Evolutionary conservation across 495 filamentous ascomycete species (phyloP), one percentile per base, ranked within the genome.

Genomic region (Chaetomium fimeti): DNA sequence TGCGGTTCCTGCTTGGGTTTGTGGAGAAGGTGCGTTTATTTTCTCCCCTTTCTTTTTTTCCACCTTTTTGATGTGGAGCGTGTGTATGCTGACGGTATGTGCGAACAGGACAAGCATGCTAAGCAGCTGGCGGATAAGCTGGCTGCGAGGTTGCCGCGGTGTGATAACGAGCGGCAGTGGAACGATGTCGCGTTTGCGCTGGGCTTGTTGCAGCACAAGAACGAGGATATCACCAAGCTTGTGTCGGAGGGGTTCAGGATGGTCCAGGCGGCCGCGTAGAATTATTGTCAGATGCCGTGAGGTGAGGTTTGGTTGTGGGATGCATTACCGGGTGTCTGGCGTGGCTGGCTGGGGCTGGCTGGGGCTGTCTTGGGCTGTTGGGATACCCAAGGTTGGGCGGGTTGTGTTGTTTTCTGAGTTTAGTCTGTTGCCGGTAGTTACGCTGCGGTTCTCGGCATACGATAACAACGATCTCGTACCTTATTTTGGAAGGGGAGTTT

Each of bases 101-200:
- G 24, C 58, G 48, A 67, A 47, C 62, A 96, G 92, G 95, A 99
- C 75, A 98, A 97, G 79, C 94, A 99, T 74, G 93, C 95, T 48
- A 96, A 95, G 68, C 93, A 98, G 75, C 84, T 99, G 13, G 88
- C 95, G 0, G 88, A 92, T 58, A 99, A 99, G 74, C 81, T 99
- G 11, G 93, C 95, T 1, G 92, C 92, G 22, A 82, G 95, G 60
- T 82, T 99, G 20, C 80, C 87, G 2, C 83, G 93, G 47, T 97
- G 92, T 67, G 93, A 97, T 71, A 93, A 82, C 15, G 93, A 99
- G 76, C 83, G 91, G 55, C 93, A 97, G 70, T 99, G 95, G 95
- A 94, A 89, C 69, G 95, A 99, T 77, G 92, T 97, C 42, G 89
- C 93, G 12, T 99, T 91, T 79, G 91, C 92, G 4, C 74, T 99